Percentiles rank a stretch among this genome's conserved stretches.
These are phyloP conservation scores for Bruguiera sexangula DNA, from an alignment of 345 rosid species.

Conservation along the genomic window DNA sequence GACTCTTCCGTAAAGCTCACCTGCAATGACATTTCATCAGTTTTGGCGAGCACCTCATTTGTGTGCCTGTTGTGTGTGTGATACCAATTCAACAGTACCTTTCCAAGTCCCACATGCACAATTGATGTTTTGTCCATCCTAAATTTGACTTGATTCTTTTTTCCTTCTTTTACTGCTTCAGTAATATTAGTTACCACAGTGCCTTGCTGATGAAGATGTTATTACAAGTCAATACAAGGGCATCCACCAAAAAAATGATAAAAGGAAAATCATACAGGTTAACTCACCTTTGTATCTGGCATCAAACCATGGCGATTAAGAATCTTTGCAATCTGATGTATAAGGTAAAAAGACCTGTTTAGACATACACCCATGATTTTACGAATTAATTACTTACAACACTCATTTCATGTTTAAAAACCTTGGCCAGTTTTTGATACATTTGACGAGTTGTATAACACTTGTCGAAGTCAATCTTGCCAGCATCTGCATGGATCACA, in stretches of 20 bases:
- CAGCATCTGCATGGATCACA: slow-evolving; percentile 52
- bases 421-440: slow-evolving; percentile 85
- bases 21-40: slow-evolving; percentile 31
- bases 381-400: slow-evolving; percentile 2
- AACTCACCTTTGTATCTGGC: slow-evolving; percentile 82
- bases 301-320: slow-evolving; percentile 84
- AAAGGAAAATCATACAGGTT: not conserved
- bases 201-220: slow-evolving; percentile 62
- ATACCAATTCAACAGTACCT: slow-evolving; percentile 42
- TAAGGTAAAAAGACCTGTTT: not conserved
- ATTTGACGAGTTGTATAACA: slow-evolving; percentile 74
- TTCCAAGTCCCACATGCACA: slow-evolving; percentile 89
- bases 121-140: slow-evolving; percentile 91
- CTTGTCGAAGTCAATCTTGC: slow-evolving; percentile 76
- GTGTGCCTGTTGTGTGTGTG: not conserved
- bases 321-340: slow-evolving; percentile 72
- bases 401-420: slow-evolving; percentile 18
- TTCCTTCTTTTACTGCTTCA: slow-evolving; percentile 74
- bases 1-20: slow-evolving; percentile 64
- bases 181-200: slow-evolving; percentile 71
- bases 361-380: slow-evolving; percentile 1
- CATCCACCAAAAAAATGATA: slow-evolving; percentile 3
- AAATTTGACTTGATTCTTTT: slow-evolving; percentile 68
- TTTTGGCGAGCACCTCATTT: not conserved
- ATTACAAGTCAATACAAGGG: slow-evolving; percentile 11